A percentile compares a stretch with the other conserved stretches of the same genome.
These are phyloP conservation scores for Corylus americana DNA, from an alignment of 306 rosid genomes.

Conservation along the genomic window DNA sequence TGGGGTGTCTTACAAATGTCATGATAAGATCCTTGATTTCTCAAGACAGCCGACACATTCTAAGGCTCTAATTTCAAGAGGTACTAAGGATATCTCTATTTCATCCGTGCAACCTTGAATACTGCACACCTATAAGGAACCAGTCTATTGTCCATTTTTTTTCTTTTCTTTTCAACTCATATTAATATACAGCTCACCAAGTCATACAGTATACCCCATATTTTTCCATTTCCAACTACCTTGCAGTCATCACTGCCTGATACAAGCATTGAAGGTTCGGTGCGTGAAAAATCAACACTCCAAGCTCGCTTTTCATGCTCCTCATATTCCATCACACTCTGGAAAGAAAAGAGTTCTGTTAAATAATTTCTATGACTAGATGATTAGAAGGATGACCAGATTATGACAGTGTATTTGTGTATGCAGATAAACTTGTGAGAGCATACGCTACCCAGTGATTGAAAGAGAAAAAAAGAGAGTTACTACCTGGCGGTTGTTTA, in stretches of 20 bases:
- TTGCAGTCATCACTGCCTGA: conserved; percentile 99
- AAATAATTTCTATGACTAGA: neutral
- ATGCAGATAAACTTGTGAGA: neutral
- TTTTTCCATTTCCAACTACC: conserved; percentile 44
- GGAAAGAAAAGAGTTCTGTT: conserved; percentile 25
- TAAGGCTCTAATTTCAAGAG: neutral
- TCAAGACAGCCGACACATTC: neutral
- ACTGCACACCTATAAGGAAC: neutral
- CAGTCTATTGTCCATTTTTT: neutral
- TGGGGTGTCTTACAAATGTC: neutral
- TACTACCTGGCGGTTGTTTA: conserved; percentile 81
- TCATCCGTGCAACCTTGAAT: neutral
- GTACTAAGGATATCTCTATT: neutral
- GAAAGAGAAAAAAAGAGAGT: neutral
- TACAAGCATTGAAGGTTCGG: conserved; percentile 96
- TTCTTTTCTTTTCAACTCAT: neutral
- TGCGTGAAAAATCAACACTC: conserved; percentile 97
- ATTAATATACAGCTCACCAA: neutral
- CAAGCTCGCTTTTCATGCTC: conserved; percentile 99
- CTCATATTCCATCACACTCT: conserved; percentile 98
- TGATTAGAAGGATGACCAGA: neutral
- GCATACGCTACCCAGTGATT: neutral
- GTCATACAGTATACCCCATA: conserved; percentile 4
- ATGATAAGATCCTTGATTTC: neutral
- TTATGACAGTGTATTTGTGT: neutral